Evolutionary conservation across 2,329 filamentous ascomycete genomes (phyloP).

Genomic region (Corynespora cassiicola): DNA sequence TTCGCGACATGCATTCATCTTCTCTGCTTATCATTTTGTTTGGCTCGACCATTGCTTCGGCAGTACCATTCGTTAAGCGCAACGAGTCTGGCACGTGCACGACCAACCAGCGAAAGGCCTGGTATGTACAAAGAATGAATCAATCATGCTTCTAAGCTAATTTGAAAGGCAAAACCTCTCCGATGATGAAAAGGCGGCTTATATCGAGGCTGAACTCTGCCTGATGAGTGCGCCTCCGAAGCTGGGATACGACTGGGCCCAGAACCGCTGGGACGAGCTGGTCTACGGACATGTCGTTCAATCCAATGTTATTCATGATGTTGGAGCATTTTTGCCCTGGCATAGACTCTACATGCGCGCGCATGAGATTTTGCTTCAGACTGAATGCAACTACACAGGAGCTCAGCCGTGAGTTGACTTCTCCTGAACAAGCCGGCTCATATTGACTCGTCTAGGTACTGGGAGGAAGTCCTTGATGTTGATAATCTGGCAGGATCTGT

Average conservation of each 20-base stretch:
- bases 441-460: no score
- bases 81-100: no score
- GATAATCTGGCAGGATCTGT: conserved; percentile 18
- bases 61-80: no score
- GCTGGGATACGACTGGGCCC: neutral
- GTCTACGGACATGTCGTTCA: conserved; percentile 2
- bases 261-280: conserved; percentile 8
- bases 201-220: conserved; percentile 11
- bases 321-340: conserved; percentile 44
- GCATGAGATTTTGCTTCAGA: conserved; percentile 37
- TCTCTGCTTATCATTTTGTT: no score
- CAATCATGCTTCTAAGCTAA: neutral
- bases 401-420: no score
- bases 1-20: no score
- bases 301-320: neutral
- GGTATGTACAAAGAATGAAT: neutral
- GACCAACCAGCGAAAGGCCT: conserved; percentile 7
- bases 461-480: conserved; percentile 26
- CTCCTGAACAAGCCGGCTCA: no score
- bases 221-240: conserved; percentile 7
- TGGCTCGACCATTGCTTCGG: no score
- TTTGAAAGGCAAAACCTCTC: conserved; percentile 8
- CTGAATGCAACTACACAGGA: conserved; percentile 40
- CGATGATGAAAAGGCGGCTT: conserved; percentile 5
- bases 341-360: conserved; percentile 41